A percentile compares a stretch with the other conserved stretches of the same genome.
phyloP scores from a whole-genome alignment of 805 yeast species.

The Dipodascus albidus region DNA sequence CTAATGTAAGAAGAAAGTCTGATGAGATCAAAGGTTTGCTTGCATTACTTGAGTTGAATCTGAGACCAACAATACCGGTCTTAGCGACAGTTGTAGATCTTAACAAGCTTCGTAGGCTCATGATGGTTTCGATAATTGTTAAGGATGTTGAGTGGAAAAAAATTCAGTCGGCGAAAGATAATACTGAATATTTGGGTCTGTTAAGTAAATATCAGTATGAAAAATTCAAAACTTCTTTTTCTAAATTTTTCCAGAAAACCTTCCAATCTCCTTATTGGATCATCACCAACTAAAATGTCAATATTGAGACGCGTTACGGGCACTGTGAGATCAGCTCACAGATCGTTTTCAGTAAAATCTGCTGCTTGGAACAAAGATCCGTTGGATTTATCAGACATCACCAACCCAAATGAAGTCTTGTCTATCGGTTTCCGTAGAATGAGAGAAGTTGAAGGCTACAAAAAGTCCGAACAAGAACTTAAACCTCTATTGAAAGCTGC shows the following conservation, averaged over 20 bases:
- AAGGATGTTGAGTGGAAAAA: not conserved
- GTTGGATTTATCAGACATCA: conserved; percentile 6
- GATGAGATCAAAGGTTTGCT: not conserved
- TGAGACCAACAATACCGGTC: not conserved
- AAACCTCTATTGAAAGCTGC: conserved; percentile 21
- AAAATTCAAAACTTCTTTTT: not conserved
- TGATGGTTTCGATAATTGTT: not conserved
- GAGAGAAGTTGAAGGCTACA: conserved; percentile 14
- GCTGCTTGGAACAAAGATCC: not conserved
- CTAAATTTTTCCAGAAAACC: not conserved
- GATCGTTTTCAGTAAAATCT: not conserved
- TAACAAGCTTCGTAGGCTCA: not conserved
- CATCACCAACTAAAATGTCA: not conserved
- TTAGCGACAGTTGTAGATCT: not conserved
- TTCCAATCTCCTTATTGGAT: not conserved
- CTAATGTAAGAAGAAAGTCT: not conserved
- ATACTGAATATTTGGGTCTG: not conserved
- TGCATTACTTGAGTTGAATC: not conserved
- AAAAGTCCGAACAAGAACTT: conserved; percentile 19
- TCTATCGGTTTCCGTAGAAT: conserved; percentile 23
- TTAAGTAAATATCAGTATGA: not conserved
- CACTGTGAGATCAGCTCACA: not conserved
- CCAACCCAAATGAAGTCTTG: conserved; percentile 19
- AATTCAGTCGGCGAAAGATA: not conserved
- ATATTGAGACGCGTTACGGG: not conserved